Evolutionary conservation across 257 asterid species (phyloP).

Genomic region (Primulina eburnea): DNA sequence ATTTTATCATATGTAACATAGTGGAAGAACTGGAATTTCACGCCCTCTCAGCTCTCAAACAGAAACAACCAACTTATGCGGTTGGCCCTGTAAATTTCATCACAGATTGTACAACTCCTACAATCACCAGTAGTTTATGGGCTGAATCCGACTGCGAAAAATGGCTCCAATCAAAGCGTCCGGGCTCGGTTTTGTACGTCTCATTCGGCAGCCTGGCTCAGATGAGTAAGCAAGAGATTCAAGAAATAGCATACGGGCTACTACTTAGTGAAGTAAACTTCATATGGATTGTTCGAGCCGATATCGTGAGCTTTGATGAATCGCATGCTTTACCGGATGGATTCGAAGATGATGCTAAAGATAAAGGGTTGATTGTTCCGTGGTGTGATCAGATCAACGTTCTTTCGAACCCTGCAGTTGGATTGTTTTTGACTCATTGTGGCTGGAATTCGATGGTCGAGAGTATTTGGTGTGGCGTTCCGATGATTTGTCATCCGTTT

Average conservation of each 20-base stretch:
- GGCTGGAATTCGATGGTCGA: slow-evolving; percentile 20
- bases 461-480: slow-evolving; percentile 22
- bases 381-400: slow-evolving; percentile 28
- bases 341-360: slow-evolving; percentile 17
- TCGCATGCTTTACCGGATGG: neutral
- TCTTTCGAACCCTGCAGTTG: slow-evolving; percentile 24
- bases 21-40: slow-evolving; percentile 16
- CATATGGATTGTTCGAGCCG: slow-evolving; percentile 29
- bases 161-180: slow-evolving; percentile 30
- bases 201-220: slow-evolving; percentile 29
- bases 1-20: slow-evolving; percentile 23
- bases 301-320: neutral
- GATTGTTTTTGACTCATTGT: slow-evolving; percentile 21
- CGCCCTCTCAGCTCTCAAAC: slow-evolving; percentile 2
- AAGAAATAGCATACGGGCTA: slow-evolving; percentile 25
- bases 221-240: slow-evolving; percentile 22
- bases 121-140: neutral
- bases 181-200: slow-evolving; percentile 30
- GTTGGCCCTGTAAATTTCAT: slow-evolving; percentile 16
- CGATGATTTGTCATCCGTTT: slow-evolving; percentile 21
- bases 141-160: slow-evolving; percentile 21
- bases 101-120: neutral
- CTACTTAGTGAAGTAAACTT: slow-evolving; percentile 12
- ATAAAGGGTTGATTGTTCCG: slow-evolving; percentile 26
- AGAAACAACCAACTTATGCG: slow-evolving; percentile 17